These are phyloP conservation scores for Apostasia ramifera DNA, from an alignment of 106 monocot genomes.

Conservation along the genomic window DNA sequence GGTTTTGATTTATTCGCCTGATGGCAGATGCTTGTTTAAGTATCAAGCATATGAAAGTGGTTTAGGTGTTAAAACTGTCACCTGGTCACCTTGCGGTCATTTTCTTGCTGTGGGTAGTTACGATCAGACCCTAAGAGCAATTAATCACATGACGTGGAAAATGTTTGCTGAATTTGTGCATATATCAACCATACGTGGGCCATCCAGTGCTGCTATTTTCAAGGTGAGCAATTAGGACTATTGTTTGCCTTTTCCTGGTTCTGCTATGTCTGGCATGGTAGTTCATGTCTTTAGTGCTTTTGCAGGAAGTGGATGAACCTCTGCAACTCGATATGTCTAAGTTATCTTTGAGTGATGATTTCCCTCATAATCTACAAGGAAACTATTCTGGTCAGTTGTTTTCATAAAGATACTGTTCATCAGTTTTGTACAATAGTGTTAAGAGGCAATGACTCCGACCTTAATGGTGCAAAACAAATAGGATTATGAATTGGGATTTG, in stretches of 20 bases:
- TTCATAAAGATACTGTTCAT: background rate
- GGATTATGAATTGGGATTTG: too few relatives aligned
- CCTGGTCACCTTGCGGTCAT: conserved; percentile 97
- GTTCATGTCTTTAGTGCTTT: conserved; percentile 4
- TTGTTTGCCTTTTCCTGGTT: background rate
- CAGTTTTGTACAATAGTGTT: too few relatives aligned
- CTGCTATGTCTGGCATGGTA: background rate
- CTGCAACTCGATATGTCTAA: conserved; percentile 80
- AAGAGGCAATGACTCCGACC: too few relatives aligned
- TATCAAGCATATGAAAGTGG: conserved; percentile 97
- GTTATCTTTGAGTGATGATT: conserved; percentile 53
- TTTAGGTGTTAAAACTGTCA: conserved; percentile 88
- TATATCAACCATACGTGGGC: conserved; percentile 45
- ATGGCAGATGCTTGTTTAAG: conserved; percentile 95
- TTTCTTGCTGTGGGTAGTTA: conserved; percentile 95
- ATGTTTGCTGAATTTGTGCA: conserved; percentile 86
- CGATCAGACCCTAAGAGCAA: conserved; percentile 70
- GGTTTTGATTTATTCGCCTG: conserved; percentile 98
- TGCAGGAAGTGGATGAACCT: conserved; percentile 89
- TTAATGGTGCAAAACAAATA: too few relatives aligned
- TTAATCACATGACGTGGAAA: conserved; percentile 96
- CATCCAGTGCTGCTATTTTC: conserved; percentile 62
- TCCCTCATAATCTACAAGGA: conserved; percentile 39
- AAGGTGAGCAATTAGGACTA: conserved; percentile 32
- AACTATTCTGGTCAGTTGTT: conserved; percentile 42